Percentiles rank a stretch among this genome's conserved stretches.
Conservation (phyloP, 2,329 filamentous ascomycete genomes). For the Fusarium algeriense region DNA sequence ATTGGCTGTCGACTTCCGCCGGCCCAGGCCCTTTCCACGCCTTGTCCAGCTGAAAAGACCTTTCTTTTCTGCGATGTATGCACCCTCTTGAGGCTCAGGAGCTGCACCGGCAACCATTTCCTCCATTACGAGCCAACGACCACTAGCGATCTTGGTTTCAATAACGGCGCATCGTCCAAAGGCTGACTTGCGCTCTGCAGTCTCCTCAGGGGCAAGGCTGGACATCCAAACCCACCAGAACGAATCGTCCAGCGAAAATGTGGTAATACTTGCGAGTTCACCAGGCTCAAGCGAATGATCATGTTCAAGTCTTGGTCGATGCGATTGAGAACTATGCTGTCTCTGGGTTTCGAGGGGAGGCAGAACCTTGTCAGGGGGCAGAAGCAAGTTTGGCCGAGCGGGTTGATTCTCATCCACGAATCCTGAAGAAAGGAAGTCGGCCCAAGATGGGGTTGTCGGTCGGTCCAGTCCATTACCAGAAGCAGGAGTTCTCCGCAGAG, state of each 20-base stretch:
- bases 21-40: slow-evolving; percentile 71
- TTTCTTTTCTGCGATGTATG: slow-evolving; percentile 96
- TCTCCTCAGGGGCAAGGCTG: slow-evolving; percentile 92
- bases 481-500: slow-evolving; percentile 73
- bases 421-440: slow-evolving; percentile 94
- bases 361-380: slow-evolving; percentile 92
- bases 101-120: slow-evolving; percentile 96
- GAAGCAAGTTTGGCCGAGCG: slow-evolving; percentile 72
- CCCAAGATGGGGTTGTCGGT: slow-evolving; percentile 97
- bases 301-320: slow-evolving; percentile 77
- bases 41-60: slow-evolving; percentile 89
- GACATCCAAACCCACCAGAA: slow-evolving; percentile 99
- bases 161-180: slow-evolving; percentile 95
- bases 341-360: slow-evolving; percentile 83
- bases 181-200: slow-evolving; percentile 84
- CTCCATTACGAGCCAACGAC: slow-evolving; percentile 94
- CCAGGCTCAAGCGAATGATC: slow-evolving; percentile 83
- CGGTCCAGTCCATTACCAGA: slow-evolving; percentile 79
- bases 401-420: slow-evolving; percentile 83
- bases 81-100: slow-evolving; percentile 83
- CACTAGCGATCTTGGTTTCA: slow-evolving; percentile 84
- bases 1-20: slow-evolving; percentile 79
- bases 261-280: slow-evolving; percentile 91
- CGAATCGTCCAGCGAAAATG: slow-evolving; percentile 88
- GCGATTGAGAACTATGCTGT: slow-evolving; percentile 88